Evolutionary conservation across 352 stramenopile species (phyloP), one percentile per base, ranked within the genome.

Genomic region (Phytophthora aleatoria): DNA sequence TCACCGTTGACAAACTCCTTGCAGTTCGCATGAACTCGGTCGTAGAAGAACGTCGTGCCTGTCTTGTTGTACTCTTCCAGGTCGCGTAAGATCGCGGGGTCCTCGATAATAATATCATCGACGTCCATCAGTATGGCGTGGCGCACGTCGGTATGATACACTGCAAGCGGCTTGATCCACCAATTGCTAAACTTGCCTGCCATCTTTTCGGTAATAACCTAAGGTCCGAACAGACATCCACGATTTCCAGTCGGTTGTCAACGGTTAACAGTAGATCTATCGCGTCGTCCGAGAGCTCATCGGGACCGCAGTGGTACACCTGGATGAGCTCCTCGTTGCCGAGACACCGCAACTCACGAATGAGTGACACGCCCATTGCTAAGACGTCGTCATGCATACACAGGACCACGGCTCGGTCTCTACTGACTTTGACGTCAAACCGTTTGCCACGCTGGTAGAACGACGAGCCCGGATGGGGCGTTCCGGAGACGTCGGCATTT

Each of bases 391-490:
- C 15, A 20, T 43, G 38, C 38, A 43, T 43, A 43, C 38, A 43
- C 38, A 43, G 15, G 4, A 43, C 3, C 38, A 43, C 38, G 3
- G 38, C 12, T 4, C 38, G 38, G 38, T 43, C 38, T 24, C 38
- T n/a, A 5, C 4, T 20, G 12, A 43, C 15, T 6, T n/a, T 20
- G 4, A 20, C 3, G 38, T 43, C 38, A 11, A 43, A 43, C 12
- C 7, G 38, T 20, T 43, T 20, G 13, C 12, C 38, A 24, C 13
- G 38, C 15, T 20, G 38, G 38, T 43, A 43, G 38, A 43, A 43
- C 11, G 50, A 44, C 28, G 64, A 59, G 10, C 15, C 35, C 7
- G 62, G 62, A 24, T 70, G 62, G 5, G 62, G 42, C 28, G 55
- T 65, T 4, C 49, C 35, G 5, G 33, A 42, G 1, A 64, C 48